Base-by-base conservation (phyloP, 179 eudicot genomes). In the Spinacia oleracea region DNA sequence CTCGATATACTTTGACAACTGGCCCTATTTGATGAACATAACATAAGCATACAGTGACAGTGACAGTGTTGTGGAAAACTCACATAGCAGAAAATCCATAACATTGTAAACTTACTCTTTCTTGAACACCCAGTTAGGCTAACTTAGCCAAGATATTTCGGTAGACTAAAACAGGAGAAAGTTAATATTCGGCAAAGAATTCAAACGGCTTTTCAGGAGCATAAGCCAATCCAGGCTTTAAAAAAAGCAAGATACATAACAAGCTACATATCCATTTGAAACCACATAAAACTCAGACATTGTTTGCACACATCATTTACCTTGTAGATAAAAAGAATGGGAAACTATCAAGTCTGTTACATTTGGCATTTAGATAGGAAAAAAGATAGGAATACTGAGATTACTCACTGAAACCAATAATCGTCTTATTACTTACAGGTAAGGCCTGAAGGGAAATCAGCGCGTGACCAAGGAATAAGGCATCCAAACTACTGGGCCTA, bases 401-500 rank as follows among this genome's bases (percentile, higher is more conserved):
- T n/a, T 14, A 34, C 40, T 53, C 38, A 48, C 38, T 58, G 67
- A 23, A 71, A 63, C 42, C 46, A 29, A 53, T 35, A 31, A 14
- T 20, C 10, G 53, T 23, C 27, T 77, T 79, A 77, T 50, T 64
- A 89, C 98, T 95, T 87, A 95, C 98, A 70, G 97, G 95, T 72
- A 95, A 81, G 46, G 93, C 97, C 76, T 90, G 91, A 74, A 95
- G 95, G 23, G 84, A 78, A 79, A 95, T 87, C 66, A 95, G 91
- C 42, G 85, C 89, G 85, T 95, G 98, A 72, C 94, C 97, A 71
- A 95, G 91, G 85, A 95, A 89, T 67, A 82, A 62, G 43, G 98
- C 98, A 87, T 95, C 98, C 92, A 95, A 87, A 89, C 97, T 95
- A 71, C 96, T 89, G 43, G 98, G 95, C 91, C 98, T 95, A 88